Base-by-base conservation (phyloP, 768 basidiomycete genomes). In the Crepidotus variabilis region DNA sequence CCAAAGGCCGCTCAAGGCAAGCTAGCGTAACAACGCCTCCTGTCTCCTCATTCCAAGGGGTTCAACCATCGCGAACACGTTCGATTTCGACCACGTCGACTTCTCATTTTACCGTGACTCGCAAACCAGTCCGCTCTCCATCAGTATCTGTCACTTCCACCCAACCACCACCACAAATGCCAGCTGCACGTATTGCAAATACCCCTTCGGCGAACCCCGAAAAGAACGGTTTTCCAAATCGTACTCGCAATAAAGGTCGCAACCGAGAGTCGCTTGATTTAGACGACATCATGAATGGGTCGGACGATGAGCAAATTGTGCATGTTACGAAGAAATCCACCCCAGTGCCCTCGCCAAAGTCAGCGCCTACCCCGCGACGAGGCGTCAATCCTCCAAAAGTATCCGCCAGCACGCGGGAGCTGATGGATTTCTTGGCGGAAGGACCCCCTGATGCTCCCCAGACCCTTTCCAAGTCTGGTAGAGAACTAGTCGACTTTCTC, bases 281-380 rank as follows among this genome's bases (percentile, higher is more conserved):
- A 59, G 90, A 92, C 64, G 88, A 89, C 56, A 67, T 90, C 21
- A 85, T 90, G 85, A 82, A 76, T 39, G 83, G 78, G 21, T 87
- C 83, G 6, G 89, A 87, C 59, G 83, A 83, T 21, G 88, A 89
- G 20, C 75, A 75, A 34, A 64, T 64, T 16, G 59, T 56, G 20
- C 47, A 57, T 28, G 57, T 67, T 20, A 39, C 61, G 60, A 65
- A 64, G 53, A 62, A 65, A 8, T 56, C 63, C 22, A 61, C 58
- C 21, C 52, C 60, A 43, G 7, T 34, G 13, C 63, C 53, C 63
- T 28, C 28, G 8, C 28, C 28, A 8, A 62, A 62, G 45, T 61
- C 52, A 23, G 9, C 66, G 55, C 18, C 51, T 46, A 56, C 57
- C 57, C 57, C 61, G 62, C 20, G 55, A 24, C 33, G 28, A 14